Evolutionary conservation across 106 monocot genomes (phyloP).

Genomic region (Narthecium ossifragum): DNA sequence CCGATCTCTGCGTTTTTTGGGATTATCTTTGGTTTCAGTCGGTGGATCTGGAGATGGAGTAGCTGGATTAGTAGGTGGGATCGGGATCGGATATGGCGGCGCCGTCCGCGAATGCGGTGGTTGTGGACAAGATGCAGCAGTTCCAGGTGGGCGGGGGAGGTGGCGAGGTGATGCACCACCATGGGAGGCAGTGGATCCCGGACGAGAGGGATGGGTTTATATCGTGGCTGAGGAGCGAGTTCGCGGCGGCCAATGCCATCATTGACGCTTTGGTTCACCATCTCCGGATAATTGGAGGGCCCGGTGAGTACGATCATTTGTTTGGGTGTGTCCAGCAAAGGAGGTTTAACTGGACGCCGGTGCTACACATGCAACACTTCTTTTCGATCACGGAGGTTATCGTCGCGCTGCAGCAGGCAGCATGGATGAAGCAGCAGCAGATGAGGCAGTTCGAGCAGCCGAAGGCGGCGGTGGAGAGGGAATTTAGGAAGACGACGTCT

Average conservation of each 20-base stretch:
- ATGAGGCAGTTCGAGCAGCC: slow-evolving; percentile 20
- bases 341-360: slow-evolving; percentile 14
- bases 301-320: slow-evolving; percentile 1
- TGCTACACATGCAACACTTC: slow-evolving; percentile 71
- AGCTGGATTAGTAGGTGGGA: neutral
- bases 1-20: neutral
- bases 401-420: slow-evolving; percentile 39
- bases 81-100: neutral
- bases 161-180: neutral
- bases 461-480: slow-evolving; percentile 17
- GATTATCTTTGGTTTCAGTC: neutral
- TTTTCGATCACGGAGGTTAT: slow-evolving; percentile 45
- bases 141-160: neutral
- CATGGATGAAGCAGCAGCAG: slow-evolving; percentile 41
- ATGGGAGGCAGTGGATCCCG: neutral
- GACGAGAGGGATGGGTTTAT: slow-evolving; percentile 8
- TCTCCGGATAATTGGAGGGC: neutral
- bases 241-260: slow-evolving; percentile 8
- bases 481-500: slow-evolving; percentile 9
- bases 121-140: neutral
- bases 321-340: slow-evolving; percentile 4
- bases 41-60: neutral
- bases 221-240: neutral
- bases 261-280: slow-evolving; percentile 7
- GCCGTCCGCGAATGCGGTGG: neutral